Conservation (phyloP, 2,329 filamentous ascomycete species). For the Fusarium stilboides region DNA sequence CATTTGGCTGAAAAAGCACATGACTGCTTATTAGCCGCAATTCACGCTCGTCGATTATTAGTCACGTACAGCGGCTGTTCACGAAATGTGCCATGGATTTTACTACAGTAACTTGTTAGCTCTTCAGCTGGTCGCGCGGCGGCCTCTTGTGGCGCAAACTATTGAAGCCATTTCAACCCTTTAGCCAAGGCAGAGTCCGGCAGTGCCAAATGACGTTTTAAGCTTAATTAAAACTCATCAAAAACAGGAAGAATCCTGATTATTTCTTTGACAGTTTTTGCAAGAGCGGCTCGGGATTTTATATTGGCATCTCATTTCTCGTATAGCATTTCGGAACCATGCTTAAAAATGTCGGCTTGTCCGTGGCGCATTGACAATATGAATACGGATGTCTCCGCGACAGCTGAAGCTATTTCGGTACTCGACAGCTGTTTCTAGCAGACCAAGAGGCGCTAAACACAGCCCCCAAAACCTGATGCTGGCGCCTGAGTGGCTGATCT, state of each 20-base stretch:
- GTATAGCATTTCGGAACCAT: constrained; percentile 5
- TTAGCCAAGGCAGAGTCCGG: neutral
- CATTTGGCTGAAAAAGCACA: neutral
- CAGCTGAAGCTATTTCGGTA: constrained; percentile 34
- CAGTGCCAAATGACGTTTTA: neutral
- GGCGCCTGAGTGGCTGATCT: constrained; percentile 28
- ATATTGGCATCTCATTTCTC: neutral
- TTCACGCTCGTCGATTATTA: constrained; percentile 5
- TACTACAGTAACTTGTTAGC: constrained; percentile 9
- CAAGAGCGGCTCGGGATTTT: neutral
- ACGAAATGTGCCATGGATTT: constrained; percentile 11
- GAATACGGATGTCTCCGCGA: neutral
- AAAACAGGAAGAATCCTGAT: no score
- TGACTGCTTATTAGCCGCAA: constrained; percentile 25
- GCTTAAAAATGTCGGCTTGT: neutral
- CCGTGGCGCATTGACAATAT: constrained; percentile 4
- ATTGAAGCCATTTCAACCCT: constrained; percentile 23
- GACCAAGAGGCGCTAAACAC: constrained; percentile 19
- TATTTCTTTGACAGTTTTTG: no score
- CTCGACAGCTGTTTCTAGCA: neutral
- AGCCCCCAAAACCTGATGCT: constrained; percentile 20
- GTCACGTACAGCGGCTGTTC: neutral
- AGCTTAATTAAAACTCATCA: constrained; percentile 9
- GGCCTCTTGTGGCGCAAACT: constrained; percentile 22
- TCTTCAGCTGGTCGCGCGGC: constrained; percentile 7